Conservation (phyloP, 345 rosid species). For the Geranium rotundifolium region DNA sequence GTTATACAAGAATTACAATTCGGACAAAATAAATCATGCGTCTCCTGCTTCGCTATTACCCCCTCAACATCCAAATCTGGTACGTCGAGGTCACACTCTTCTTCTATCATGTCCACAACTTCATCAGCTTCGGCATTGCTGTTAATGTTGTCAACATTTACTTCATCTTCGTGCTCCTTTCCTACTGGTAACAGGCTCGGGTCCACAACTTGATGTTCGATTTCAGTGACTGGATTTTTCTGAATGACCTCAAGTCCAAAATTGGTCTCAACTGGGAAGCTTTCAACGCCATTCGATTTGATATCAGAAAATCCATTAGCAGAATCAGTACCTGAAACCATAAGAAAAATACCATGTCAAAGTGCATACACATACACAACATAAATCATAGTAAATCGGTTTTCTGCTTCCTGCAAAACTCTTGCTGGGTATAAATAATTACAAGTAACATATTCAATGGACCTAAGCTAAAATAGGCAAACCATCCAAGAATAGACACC, state of each 20-base stretch:
- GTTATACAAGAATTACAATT: slow-evolving; percentile 71
- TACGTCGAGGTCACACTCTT: slow-evolving; percentile 32
- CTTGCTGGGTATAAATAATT: background rate
- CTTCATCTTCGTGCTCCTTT: slow-evolving; percentile 9
- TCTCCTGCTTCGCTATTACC: slow-evolving; percentile 53
- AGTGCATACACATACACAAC: too few relatives aligned
- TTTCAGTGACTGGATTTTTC: slow-evolving; percentile 7
- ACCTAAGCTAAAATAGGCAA: background rate
- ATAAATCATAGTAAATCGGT: too few relatives aligned
- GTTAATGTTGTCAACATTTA: slow-evolving; percentile 2
- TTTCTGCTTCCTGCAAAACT: background rate
- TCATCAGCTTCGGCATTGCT: slow-evolving; percentile 12
- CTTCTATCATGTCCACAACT: slow-evolving; percentile 21
- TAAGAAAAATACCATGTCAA: background rate
- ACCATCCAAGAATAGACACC: too few relatives aligned
- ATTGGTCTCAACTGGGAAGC: background rate
- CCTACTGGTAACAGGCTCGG: slow-evolving; percentile 16
- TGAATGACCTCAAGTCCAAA: background rate
- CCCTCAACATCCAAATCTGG: slow-evolving; percentile 50
- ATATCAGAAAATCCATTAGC: slow-evolving; percentile 14
- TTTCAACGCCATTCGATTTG: slow-evolving; percentile 7
- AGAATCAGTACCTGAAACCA: slow-evolving; percentile 34
- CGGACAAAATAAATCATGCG: slow-evolving; percentile 75
- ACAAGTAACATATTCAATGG: too few relatives aligned
- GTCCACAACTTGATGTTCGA: slow-evolving; percentile 1